phyloP scores from a whole-genome alignment of 306 rosid genomes.

The Cicer chorassanicum region DNA sequence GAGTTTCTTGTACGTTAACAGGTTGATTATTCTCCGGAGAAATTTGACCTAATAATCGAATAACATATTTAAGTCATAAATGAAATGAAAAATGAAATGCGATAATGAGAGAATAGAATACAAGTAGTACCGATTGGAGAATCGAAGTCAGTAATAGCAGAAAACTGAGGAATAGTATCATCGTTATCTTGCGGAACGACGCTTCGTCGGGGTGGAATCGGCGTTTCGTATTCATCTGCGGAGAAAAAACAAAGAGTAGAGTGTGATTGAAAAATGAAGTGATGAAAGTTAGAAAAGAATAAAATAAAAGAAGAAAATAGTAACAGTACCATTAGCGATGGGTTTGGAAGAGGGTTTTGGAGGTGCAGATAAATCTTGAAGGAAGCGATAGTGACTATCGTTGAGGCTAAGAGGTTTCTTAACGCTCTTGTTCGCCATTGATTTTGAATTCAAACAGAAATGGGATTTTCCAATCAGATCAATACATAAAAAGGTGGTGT shows the following conservation, averaged over 20 bases:
- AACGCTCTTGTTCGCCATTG: slow-evolving; percentile 61
- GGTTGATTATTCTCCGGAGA: slow-evolving; percentile 43
- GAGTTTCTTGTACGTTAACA: slow-evolving; percentile 38
- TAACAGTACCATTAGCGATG: background rate
- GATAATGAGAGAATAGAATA: background rate
- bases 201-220: slow-evolving; percentile 34
- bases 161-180: slow-evolving; percentile 52
- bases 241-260: background rate
- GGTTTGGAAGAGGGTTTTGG: slow-evolving; percentile 53
- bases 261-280: background rate
- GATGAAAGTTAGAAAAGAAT: background rate
- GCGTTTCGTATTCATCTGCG: slow-evolving; percentile 32
- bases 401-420: slow-evolving; percentile 74
- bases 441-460: background rate
- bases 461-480: background rate
- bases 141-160: slow-evolving; percentile 62
- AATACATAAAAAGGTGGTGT: too few species aligned
- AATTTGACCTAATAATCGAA: slow-evolving; percentile 36
- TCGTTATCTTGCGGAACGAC: background rate
- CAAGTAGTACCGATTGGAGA: slow-evolving; percentile 55
- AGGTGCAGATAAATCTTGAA: slow-evolving; percentile 78
- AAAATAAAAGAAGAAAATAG: background rate
- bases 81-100: background rate
- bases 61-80: background rate
- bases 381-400: slow-evolving; percentile 84